These are phyloP conservation scores for Ambrosia trifida DNA, from an alignment of 129 eudicot species.

Conservation along the genomic window DNA sequence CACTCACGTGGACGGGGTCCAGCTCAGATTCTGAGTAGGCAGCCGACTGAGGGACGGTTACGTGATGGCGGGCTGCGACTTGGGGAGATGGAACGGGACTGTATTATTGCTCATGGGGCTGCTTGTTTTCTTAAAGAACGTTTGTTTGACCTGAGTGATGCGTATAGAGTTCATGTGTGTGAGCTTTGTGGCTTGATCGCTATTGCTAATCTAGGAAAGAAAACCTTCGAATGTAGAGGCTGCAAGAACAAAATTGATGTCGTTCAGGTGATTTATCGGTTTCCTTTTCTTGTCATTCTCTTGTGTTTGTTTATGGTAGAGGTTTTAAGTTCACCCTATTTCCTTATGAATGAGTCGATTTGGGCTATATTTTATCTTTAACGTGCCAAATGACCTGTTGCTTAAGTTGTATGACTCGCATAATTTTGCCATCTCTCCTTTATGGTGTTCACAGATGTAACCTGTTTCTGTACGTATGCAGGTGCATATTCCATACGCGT, in stretches of 20 bases:
- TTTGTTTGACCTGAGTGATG: constrained; percentile 94
- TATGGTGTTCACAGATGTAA: not conserved
- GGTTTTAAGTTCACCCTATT: not conserved
- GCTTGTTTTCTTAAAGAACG: constrained; percentile 94
- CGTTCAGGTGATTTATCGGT: constrained; percentile 38
- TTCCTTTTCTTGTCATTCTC: not conserved
- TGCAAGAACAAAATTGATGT: constrained; percentile 94
- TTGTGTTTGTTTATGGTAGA: not conserved
- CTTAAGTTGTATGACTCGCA: not conserved
- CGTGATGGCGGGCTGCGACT: constrained; percentile 98
- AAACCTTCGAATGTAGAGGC: constrained; percentile 84
- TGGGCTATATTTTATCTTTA: not conserved
- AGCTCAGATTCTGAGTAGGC: constrained; percentile 87
- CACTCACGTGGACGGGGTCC: constrained; percentile 99
- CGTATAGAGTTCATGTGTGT: constrained; percentile 89
- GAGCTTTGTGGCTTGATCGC: constrained; percentile 87
- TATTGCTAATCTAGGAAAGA: constrained; percentile 80
- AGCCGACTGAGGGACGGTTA: constrained; percentile 97
- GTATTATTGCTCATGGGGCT: constrained; percentile 99
- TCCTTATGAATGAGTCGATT: not conserved
- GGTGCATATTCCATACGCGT: constrained; percentile 93
- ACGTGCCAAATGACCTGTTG: not conserved
- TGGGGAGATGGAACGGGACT: constrained; percentile 98
- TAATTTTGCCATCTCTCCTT: not conserved
- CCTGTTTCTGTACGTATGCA: constrained; percentile 1